phyloP scores from a whole-genome alignment of 225 moss, liverwort and hornwort species.

The Climacium dendroides region DNA sequence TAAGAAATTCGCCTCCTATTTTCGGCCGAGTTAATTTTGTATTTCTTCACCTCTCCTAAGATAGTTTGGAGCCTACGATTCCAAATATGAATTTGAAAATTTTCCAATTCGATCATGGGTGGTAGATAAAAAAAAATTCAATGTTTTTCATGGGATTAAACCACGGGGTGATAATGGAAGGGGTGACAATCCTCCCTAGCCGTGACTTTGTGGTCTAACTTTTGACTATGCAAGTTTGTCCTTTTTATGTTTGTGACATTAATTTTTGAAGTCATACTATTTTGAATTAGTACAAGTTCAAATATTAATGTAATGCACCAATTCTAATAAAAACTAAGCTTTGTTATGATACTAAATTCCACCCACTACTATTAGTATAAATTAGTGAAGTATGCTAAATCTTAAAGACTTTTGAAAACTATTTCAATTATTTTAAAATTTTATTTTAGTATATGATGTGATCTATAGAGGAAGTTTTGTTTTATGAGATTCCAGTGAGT shows the following conservation, averaged over 20 bases:
- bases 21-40: too few relatives aligned
- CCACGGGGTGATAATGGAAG: too few relatives aligned
- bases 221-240: neutral
- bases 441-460: neutral
- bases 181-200: too few relatives aligned
- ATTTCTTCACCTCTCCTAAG: too few relatives aligned
- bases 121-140: too few relatives aligned
- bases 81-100: too few relatives aligned
- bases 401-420: neutral
- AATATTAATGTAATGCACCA: neutral
- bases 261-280: neutral
- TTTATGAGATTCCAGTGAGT: neutral
- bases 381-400: neutral
- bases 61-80: too few relatives aligned
- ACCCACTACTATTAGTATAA: neutral
- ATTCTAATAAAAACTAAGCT: neutral
- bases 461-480: rapidly evolving
- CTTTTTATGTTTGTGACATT: neutral
- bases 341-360: neutral
- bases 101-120: too few relatives aligned
- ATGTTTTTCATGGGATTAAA: too few relatives aligned
- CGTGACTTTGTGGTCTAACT: neutral
- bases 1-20: too few relatives aligned
- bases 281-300: neutral
- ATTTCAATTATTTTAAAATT: neutral